phyloP scores from a whole-genome alignment of 805 yeast genomes.

The Zygoascus tannicola region DNA sequence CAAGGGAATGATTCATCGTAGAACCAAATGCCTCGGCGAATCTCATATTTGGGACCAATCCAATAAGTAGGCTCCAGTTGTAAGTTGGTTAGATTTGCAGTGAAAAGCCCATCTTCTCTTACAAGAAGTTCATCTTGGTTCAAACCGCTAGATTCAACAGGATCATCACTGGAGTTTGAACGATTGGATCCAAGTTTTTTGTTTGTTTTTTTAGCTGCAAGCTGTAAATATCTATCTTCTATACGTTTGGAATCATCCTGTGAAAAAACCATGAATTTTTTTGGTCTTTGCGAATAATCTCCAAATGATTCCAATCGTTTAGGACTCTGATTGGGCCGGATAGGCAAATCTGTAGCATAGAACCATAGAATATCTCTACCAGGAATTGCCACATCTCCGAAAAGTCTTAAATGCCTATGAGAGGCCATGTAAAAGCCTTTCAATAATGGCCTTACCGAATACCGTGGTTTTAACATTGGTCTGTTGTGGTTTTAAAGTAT shows the following conservation, averaged over 20 bases:
- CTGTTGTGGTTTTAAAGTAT: no score
- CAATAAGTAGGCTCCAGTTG: conserved; percentile 66
- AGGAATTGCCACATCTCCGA: not conserved
- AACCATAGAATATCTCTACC: conserved; percentile 43
- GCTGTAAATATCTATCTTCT: conserved; percentile 36
- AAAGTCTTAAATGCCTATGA: no score
- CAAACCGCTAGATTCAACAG: not conserved
- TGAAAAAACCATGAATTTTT: conserved; percentile 60
- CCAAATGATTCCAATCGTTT: conserved; percentile 48
- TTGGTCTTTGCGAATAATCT: conserved; percentile 40
- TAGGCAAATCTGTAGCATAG: conserved; percentile 73
- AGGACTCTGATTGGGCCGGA: conserved; percentile 21
- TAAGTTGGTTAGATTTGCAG: conserved; percentile 51
- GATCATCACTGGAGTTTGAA: not conserved
- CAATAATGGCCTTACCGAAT: no score
- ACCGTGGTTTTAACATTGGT: no score
- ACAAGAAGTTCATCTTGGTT: conserved; percentile 40
- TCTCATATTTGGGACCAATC: conserved; percentile 80
- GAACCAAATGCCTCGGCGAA: conserved; percentile 84
- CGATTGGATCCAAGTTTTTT: conserved; percentile 5
- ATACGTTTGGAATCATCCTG: conserved; percentile 50
- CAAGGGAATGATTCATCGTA: conserved; percentile 28
- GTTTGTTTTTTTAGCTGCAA: conserved; percentile 6
- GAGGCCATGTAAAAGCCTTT: no score
- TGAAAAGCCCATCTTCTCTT: conserved; percentile 70